Evolutionary conservation across 495 filamentous ascomycete species (phyloP).

Genomic region (Chaetomidium leptoderma): DNA sequence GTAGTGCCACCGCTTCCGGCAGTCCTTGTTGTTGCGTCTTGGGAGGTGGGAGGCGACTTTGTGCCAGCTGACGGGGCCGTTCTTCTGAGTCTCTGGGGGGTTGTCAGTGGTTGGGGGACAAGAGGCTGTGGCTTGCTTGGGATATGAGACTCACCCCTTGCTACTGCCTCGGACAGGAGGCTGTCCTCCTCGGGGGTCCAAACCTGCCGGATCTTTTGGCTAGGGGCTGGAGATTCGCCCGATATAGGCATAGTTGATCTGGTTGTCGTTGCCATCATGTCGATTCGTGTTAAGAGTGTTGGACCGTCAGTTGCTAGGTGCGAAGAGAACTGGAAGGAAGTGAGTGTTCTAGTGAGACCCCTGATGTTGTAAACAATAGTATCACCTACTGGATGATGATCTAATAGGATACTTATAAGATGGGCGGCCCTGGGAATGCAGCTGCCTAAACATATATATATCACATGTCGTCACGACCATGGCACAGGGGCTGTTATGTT

Average conservation of each 20-base stretch:
- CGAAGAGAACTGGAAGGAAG: no score
- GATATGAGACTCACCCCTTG: slow-evolving; percentile 16
- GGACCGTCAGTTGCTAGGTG: no score
- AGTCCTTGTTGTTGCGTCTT: slow-evolving; percentile 42
- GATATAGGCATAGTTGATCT: not conserved
- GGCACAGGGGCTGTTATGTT: not conserved
- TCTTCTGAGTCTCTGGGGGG: slow-evolving; percentile 21
- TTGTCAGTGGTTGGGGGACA: not conserved
- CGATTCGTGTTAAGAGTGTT: no score
- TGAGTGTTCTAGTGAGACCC: not conserved
- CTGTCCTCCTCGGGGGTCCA: slow-evolving; percentile 32
- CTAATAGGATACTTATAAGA: not conserved
- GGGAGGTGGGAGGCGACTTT: slow-evolving; percentile 37
- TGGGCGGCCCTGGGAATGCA: not conserved
- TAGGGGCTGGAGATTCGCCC: not conserved
- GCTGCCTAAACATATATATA: not conserved
- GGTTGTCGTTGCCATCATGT: not conserved
- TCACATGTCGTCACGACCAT: not conserved
- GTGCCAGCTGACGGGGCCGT: slow-evolving; percentile 40
- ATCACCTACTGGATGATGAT: not conserved
- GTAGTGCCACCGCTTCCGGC: slow-evolving; percentile 41
- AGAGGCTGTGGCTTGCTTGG: not conserved
- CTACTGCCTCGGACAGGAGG: slow-evolving; percentile 24
- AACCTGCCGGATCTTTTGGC: slow-evolving; percentile 23
- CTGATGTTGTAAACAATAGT: not conserved